phyloP scores from a whole-genome alignment of 306 rosid genomes.

The Cajanus cajan region DNA sequence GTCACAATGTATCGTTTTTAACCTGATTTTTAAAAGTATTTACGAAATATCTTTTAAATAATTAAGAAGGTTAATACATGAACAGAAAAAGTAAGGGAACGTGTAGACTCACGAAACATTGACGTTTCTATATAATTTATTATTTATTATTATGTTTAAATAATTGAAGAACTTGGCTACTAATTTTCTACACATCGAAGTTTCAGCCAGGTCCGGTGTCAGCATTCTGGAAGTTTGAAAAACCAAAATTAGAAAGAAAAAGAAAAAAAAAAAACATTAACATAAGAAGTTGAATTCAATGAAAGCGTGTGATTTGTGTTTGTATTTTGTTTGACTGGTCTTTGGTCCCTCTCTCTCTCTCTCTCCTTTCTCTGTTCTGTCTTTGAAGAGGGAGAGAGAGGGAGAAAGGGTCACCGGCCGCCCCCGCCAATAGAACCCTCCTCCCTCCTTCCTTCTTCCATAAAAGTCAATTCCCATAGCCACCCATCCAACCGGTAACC shows the following conservation, averaged over 20 bases:
- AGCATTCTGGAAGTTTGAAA: slow-evolving; percentile 23
- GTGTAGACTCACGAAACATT: no score
- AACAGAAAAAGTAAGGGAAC: no score
- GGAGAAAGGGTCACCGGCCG: slow-evolving; percentile 38
- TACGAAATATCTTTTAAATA: no score
- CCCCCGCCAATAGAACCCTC: slow-evolving; percentile 28
- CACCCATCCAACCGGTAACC: slow-evolving; percentile 35
- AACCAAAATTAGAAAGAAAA: slow-evolving; percentile 10
- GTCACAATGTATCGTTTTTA: no score
- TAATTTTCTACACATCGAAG: not conserved
- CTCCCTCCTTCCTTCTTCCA: not conserved
- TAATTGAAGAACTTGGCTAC: no score
- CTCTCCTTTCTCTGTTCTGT: slow-evolving; percentile 4
- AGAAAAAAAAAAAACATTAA: not conserved
- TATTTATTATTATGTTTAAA: no score
- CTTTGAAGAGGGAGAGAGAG: not conserved
- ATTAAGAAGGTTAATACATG: no score
- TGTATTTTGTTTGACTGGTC: slow-evolving; percentile 15
- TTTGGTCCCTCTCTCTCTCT: slow-evolving; percentile 20
- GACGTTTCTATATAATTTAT: no score
- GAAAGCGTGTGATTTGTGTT: slow-evolving; percentile 23
- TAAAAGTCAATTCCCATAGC: slow-evolving; percentile 4
- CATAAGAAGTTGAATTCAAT: not conserved
- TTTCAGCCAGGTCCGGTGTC: not conserved
- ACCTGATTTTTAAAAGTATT: no score